These are phyloP conservation scores for Calocybe gambosa DNA, from an alignment of 1,284 basidiomycete genomes.

Conservation along the genomic window DNA sequence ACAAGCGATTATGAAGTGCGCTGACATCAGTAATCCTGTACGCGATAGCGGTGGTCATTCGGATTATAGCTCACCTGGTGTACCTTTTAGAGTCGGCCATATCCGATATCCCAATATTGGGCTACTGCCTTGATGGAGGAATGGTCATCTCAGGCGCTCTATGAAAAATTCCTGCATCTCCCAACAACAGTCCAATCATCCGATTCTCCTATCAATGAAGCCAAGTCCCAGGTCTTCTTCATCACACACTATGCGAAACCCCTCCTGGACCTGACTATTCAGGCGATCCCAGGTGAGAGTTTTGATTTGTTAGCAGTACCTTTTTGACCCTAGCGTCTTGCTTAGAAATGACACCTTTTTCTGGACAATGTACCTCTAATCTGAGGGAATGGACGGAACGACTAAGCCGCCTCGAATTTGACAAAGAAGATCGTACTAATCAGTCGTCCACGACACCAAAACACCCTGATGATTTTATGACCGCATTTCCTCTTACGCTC, in stretches of 20 bases:
- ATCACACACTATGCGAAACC: slow-evolving; percentile 79
- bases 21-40: slow-evolving; percentile 95
- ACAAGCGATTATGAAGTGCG: slow-evolving; percentile 90
- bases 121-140: slow-evolving; percentile 81
- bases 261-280: slow-evolving; percentile 69
- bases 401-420: slow-evolving; percentile 32
- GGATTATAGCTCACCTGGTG: slow-evolving; percentile 3
- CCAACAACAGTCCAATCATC: slow-evolving; percentile 66
- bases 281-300: slow-evolving; percentile 67
- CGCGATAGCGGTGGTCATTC: slow-evolving; percentile 24
- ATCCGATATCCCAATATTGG: slow-evolving; percentile 86
- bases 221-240: slow-evolving; percentile 86
- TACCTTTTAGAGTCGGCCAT: slow-evolving; percentile 73
- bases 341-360: slow-evolving; percentile 59
- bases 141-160: slow-evolving; percentile 81
- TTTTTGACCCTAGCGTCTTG: not conserved
- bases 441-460: slow-evolving; percentile 28
- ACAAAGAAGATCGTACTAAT: slow-evolving; percentile 10
- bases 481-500: slow-evolving; percentile 57
- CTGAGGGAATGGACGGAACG: slow-evolving; percentile 59
- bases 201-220: slow-evolving; percentile 67
- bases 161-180: slow-evolving; percentile 75
- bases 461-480: slow-evolving; percentile 45
- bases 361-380: slow-evolving; percentile 60
- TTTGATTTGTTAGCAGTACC: not conserved